Evolutionary conservation across 2,329 filamentous ascomycete genomes (phyloP), one percentile per base, ranked within the genome.

Genomic region (Daldinia sp.): DNA sequence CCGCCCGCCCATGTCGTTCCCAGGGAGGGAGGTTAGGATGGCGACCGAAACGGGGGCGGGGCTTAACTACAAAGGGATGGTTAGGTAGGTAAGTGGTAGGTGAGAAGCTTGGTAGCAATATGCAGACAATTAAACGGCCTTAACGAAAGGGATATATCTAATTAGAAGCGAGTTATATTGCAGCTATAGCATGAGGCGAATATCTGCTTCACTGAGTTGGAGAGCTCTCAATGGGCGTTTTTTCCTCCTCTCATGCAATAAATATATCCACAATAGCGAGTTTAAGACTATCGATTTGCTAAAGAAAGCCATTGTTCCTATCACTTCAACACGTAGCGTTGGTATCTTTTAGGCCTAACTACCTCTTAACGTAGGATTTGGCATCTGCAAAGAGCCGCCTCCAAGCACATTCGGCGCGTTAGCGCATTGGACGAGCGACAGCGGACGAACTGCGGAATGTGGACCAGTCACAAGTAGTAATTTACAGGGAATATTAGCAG

Each of bases 401-500:
- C 54, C 37, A 59, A 37, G 50, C 35, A 41, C 43, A 23, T 35
- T 54, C 27, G 23, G 48, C 39, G 48, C 43, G 32, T 39, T 45
- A 49, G 63, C 62, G 53, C 35, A 48, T 51, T 30, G 19, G 30
- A 58, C 34, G 48, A 47, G 41, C 35, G 39, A 29, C 51, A 37
- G 48, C 43, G 48, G 56, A 63, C 56, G 54, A 61, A 45, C 61
- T 57, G 39, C 58, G 34, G 50, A 56, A 34, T 52, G 50, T 62
- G 47, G 61, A 56, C 50, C 54, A 27, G 43, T 59, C 58, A 58
- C 60, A 49, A 43, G 41, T 51, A 32, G 11, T 30, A 53, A 59
- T 57, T 56, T 61, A 67, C 58, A 67, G 62, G 64, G 61, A 58
- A 58, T 63, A 59, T 56, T 63, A 66, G 48, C 23, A 56, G 32